Base-by-base conservation (phyloP, 305 asterid genomes). In the Rubia tinctorum region DNA sequence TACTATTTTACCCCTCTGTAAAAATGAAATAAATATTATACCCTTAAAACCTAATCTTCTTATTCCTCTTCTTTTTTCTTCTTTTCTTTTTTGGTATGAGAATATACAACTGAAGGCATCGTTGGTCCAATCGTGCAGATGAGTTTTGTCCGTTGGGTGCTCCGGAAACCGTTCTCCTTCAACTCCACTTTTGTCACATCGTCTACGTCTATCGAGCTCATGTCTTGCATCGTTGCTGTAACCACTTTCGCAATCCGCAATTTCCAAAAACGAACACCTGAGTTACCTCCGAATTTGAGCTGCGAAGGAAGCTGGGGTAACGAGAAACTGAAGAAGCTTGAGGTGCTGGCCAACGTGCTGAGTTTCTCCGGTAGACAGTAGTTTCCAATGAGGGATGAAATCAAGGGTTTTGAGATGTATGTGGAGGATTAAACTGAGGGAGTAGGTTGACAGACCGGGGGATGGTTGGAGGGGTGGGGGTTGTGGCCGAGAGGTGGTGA, bases 131-230 rank as follows among this genome's bases (percentile, higher is more conserved):
- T 87, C 42, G 98, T 92, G 82, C 97, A 95, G 62, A 92, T 77
- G 58, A 95, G 86, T 87, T 95, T 95, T 66, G 99, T 95, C 74
- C 99, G 84, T 73, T 98, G 84, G 64, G 99, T 95, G 82, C 99
- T 95, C 75, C 97, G 76, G 82, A 95, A 92, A 0, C 98, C 99
- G 60, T 95, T 95, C 94, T 95, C 99, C 91, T 95, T 95, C 72
- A 95, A 81, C 80, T 95, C 99, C 56, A 84, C 90, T 85, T 92
- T 98, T 74, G 99, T 95, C 63, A 95, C 98, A 1, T 96, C 76
- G 65, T 95, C 99, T 3, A 95, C 98, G 73, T 95, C 99, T 63
- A 95, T 87, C 64, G 97, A 80, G 72, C 87, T 74, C 71, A 90
- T 78, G 69, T 90, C 97, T 14, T 83, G 69, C 69, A 63, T 69